A percentile compares a stretch with the other conserved stretches of the same genome.
Evolutionary conservation across 2,329 filamentous ascomycete species (phyloP).

Genomic region (Alternaria arbusti): DNA sequence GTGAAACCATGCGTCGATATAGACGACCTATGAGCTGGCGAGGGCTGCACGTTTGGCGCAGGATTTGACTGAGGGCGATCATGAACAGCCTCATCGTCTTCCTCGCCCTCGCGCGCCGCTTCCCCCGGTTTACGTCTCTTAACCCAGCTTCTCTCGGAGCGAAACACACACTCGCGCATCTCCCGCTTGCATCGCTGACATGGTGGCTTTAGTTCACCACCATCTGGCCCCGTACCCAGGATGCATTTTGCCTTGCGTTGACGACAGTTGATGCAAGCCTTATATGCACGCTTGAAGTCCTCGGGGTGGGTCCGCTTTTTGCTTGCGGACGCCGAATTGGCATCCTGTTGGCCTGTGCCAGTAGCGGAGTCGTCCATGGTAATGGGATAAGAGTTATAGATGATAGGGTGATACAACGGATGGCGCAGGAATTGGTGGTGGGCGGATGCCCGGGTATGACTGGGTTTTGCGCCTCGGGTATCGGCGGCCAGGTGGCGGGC

Average conservation of each 20-base stretch:
- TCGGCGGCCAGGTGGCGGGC: slow-evolving; percentile 1
- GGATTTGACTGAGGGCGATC: slow-evolving; percentile 14
- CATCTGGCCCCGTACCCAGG: slow-evolving; percentile 50
- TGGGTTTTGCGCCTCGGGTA: slow-evolving; percentile 33
- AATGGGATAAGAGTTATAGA: slow-evolving; percentile 10
- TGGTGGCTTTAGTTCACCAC: slow-evolving; percentile 51
- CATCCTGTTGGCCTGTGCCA: slow-evolving; percentile 23
- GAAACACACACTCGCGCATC: slow-evolving; percentile 58
- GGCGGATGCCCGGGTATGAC: slow-evolving; percentile 15
- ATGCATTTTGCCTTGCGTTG: slow-evolving; percentile 62
- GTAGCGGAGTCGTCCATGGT: slow-evolving; percentile 23
- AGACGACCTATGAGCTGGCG: slow-evolving; percentile 33
- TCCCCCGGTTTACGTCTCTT: slow-evolving; percentile 46
- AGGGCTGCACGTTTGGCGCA: slow-evolving; percentile 16
- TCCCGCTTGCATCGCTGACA: slow-evolving; percentile 59
- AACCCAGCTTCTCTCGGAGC: slow-evolving; percentile 48
- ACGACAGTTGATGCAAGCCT: slow-evolving; percentile 61
- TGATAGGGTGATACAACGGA: slow-evolving; percentile 32
- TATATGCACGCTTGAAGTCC: slow-evolving; percentile 62
- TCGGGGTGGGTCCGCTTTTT: slow-evolving; percentile 47
- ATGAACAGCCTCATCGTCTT: slow-evolving; percentile 20
- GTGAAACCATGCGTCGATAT: slow-evolving; percentile 32
- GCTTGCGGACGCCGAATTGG: slow-evolving; percentile 20
- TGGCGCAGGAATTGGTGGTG: slow-evolving; percentile 31
- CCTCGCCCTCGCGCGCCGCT: slow-evolving; percentile 26